Evolutionary conservation across 768 basidiomycete species (phyloP).

Genomic region (Hygrocybe coccinea): DNA sequence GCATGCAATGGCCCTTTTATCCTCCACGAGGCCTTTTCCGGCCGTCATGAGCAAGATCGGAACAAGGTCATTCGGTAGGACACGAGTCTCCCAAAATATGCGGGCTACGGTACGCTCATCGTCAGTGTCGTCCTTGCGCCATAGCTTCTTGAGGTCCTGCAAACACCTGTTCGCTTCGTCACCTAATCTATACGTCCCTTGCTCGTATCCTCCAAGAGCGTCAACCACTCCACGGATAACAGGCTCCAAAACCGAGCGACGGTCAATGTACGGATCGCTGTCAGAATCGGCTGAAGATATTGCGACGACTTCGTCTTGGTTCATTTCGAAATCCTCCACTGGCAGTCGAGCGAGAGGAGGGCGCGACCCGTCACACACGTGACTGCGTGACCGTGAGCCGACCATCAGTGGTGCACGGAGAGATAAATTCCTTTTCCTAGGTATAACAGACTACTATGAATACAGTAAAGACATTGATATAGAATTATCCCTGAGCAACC

Average conservation of each 20-base stretch:
- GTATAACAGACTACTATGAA: too few species aligned
- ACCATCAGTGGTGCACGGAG: too few species aligned
- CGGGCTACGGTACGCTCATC: slow-evolving; percentile 94
- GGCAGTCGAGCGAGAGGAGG: background rate
- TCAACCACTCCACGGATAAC: slow-evolving; percentile 71
- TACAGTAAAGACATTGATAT: too few species aligned
- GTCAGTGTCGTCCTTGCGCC: slow-evolving; percentile 95
- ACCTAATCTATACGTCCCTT: slow-evolving; percentile 63
- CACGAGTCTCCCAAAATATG: slow-evolving; percentile 84
- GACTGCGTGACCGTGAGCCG: background rate
- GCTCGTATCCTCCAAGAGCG: slow-evolving; percentile 75
- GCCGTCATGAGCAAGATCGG: slow-evolving; percentile 81
- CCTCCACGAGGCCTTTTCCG: slow-evolving; percentile 70
- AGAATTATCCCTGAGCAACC: too few species aligned
- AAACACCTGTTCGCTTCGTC: slow-evolving; percentile 81
- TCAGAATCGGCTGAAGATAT: slow-evolving; percentile 3
- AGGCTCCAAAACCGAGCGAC: slow-evolving; percentile 57
- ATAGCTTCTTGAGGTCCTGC: slow-evolving; percentile 91
- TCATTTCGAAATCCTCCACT: background rate
- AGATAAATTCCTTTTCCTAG: too few species aligned
- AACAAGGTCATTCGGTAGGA: slow-evolving; percentile 81
- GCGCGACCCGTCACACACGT: too few species aligned
- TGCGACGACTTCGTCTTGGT: background rate
- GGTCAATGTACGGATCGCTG: slow-evolving; percentile 27
- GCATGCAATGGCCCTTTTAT: slow-evolving; percentile 76